phyloP scores from a whole-genome alignment of 2,329 filamentous ascomycete species.

The Rhynchosporium agropyri region DNA sequence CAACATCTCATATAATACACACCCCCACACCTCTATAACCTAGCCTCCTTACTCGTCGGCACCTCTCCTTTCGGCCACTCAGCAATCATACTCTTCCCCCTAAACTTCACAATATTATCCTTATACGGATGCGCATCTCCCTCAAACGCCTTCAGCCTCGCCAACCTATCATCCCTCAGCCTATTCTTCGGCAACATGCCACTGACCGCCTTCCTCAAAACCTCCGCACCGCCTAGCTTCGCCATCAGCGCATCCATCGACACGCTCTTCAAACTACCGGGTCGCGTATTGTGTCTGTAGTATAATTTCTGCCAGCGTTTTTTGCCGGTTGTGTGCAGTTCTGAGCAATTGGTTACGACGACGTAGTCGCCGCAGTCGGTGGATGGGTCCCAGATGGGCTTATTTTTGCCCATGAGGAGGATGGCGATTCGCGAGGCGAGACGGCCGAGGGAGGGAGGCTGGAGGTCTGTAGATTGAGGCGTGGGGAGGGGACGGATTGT shows the following conservation, averaged over 20 bases:
- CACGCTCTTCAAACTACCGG: slow-evolving; percentile 82
- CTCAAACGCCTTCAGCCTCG: slow-evolving; percentile 92
- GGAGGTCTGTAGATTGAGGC: slow-evolving; percentile 48
- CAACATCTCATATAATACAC: slow-evolving; percentile 13
- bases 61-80: slow-evolving; percentile 26
- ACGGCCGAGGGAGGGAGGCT: slow-evolving; percentile 81
- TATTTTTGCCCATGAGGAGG: slow-evolving; percentile 97
- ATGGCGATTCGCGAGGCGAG: slow-evolving; percentile 85
- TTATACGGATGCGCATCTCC: slow-evolving; percentile 90
- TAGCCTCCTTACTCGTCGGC: background rate
- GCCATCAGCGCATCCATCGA: slow-evolving; percentile 94
- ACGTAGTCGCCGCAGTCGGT: slow-evolving; percentile 99
- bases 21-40: slow-evolving; percentile 6
- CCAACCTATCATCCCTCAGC: slow-evolving; percentile 83
- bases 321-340: slow-evolving; percentile 84
- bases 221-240: slow-evolving; percentile 91
- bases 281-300: slow-evolving; percentile 90
- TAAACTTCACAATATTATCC: slow-evolving; percentile 78
- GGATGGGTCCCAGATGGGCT: slow-evolving; percentile 95
- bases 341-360: slow-evolving; percentile 85
- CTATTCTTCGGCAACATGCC: slow-evolving; percentile 99
- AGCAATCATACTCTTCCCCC: slow-evolving; percentile 50
- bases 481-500: slow-evolving; percentile 49
- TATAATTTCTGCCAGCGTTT: slow-evolving; percentile 95
- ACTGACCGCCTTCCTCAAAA: slow-evolving; percentile 86